Base-by-base conservation (phyloP, 768 basidiomycete genomes). In the Trametes cingulata region DNA sequence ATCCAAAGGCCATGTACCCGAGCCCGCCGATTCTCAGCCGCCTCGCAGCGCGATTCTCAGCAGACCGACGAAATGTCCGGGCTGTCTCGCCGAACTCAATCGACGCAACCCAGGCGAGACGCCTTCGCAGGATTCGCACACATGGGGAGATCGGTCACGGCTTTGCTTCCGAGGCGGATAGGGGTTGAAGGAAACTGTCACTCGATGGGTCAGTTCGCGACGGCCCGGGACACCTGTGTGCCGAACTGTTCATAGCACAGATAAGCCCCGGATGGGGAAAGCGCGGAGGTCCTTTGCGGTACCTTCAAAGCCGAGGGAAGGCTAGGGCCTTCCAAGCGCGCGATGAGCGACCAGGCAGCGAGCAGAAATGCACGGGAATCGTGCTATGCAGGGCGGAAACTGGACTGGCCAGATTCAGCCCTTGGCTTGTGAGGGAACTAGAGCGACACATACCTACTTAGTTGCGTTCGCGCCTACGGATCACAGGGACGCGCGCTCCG, bases 241-340 rank as follows among this genome's bases (percentile, higher is more conserved):
- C 61, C 61, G 61, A 50, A 56, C 61, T 58, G 61, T 63, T 55
- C 56, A 63, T 63, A 63, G 61, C 52, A 63, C 61, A 58, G 61
- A 63, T 63, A 63, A 63, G 61, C 5, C 61, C 61, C 61, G 45
- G 46, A 63, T 58, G 61, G 56, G 56, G 56, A 29, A 63, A 58
- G 56, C 50, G 46, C 56, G 54, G 49, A 15, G 27, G 43, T 48
- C 60, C 12, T 27, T 56, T 51, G 50, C 49, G 60, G 60, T 51
- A 56, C 60, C 55, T 61, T 52, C 60, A 61, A 61, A 27, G 53
- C 29, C 45, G 47, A 25, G 39, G 40, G 50, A 56, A 56, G 55
- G 39, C 48, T 52, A 61, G 60, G 56, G 6, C 42, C 57, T 55
- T 39, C 56, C 40, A 41, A 37, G 51, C 37, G 37, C 25, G 54